Base-by-base conservation (phyloP, 192 early-diverging fungal genomes). In the Paraglomus occultum region DNA sequence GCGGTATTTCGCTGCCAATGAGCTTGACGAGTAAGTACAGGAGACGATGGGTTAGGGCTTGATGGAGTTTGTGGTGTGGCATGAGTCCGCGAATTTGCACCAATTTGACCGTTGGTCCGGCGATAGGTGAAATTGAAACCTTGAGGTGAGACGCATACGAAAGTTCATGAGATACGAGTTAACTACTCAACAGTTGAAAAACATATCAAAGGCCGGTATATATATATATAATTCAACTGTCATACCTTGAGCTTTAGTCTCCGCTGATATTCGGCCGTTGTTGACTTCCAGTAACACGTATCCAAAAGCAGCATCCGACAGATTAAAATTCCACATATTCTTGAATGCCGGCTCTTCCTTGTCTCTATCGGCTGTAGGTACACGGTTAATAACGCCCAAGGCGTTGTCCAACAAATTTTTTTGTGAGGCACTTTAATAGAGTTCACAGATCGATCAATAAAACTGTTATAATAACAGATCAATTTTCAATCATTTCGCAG, bases 291-390 rank as follows among this genome's bases (percentile, higher is more conserved):
- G 70, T 15, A 84, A 66, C 31, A 87, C 62, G 53, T 79, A 75
- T 6, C 85, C 85, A 62, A 80, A 83, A 47, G 80, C 79, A 42
- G 80, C 79, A 69, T 86, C 85, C 1, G 85, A 83, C 55, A 87
- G 61, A 55, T 87, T 87, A 72, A 87, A 87, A 60, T 87, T 83
- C 85, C 85, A 87, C 77, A 83, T 80, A 67, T 84, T 87, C 64
- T 84, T 87, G 51, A 84, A 87, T 1, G 82, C 77, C 4, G 73
- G 74, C 63, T 87, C 83, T 49, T 87, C 85, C 46, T 79, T 75
- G 20, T 77, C 77, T 5, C 68, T 70, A 43, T 70, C 50, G 2
- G 76, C 67, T 17, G 77, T 67, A 38, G 85, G 83, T 22, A 84
- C 57, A 31, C 80, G 80, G 54, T 87, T 81, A 22, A 87, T 75